Evolutionary conservation across 176 grass and related monocot genomes (phyloP).

Genomic region (Zizania latifolia): DNA sequence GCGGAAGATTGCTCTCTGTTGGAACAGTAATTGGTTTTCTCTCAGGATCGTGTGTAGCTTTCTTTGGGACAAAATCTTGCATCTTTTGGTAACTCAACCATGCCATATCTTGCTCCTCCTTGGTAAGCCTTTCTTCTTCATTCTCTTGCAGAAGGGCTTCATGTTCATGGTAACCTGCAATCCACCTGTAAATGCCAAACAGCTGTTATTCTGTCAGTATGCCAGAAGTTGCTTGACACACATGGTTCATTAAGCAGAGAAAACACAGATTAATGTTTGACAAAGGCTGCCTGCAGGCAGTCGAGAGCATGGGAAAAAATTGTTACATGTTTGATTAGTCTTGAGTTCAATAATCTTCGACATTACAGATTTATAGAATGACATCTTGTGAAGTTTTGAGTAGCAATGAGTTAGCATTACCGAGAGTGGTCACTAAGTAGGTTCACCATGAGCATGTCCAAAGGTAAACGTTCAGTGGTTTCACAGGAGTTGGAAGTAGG

Average conservation of each 20-base stretch:
- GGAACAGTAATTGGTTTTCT: slow-evolving; percentile 30
- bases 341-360: background rate
- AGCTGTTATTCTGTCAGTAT: background rate
- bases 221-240: background rate
- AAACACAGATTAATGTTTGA: background rate
- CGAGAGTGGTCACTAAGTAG: slow-evolving; percentile 58
- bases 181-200: slow-evolving; percentile 62
- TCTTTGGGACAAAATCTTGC: slow-evolving; percentile 46
- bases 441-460: slow-evolving; percentile 74
- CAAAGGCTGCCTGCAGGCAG: background rate
- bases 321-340: background rate
- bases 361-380: background rate
- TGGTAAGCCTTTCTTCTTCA: slow-evolving; percentile 84
- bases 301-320: slow-evolving; percentile 5
- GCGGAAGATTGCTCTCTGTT: slow-evolving; percentile 1
- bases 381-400: background rate
- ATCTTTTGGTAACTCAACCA: slow-evolving; percentile 61
- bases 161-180: slow-evolving; percentile 91
- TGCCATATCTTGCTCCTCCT: slow-evolving; percentile 95
- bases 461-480: slow-evolving; percentile 31
- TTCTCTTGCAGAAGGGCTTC: slow-evolving; percentile 95
- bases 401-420: slow-evolving; percentile 42
- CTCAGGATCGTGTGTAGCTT: slow-evolving; percentile 18
- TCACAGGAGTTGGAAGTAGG: slow-evolving; percentile 15
- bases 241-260: background rate